Evolutionary conservation across 2,329 filamentous ascomycete genomes (phyloP), one percentile per base, ranked within the genome.

Genomic region (Colletotrichum gloeosporioides): DNA sequence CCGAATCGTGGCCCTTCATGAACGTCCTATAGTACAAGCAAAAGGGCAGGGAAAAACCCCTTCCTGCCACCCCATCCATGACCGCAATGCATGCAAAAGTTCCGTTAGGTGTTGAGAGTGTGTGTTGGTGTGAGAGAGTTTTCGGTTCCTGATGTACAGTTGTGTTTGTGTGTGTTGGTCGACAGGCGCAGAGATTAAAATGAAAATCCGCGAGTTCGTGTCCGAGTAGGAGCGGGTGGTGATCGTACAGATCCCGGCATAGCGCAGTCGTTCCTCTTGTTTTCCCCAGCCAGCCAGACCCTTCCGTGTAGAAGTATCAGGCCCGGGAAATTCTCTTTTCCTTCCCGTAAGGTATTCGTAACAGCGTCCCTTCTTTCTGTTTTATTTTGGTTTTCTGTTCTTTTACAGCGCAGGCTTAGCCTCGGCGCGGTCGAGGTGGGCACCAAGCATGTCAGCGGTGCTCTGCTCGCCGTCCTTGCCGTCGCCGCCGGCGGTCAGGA

Each of bases 381-480:
- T 69, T 27, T 65, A 13, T 78, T 82, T 34, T 57, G 44, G 32
- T 65, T 27, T 39, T 44, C 12, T 18, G 15, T 44, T 39, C 7
- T 53, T 76, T 87, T 86, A 92, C 80, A 92, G 84, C 39, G 90
- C 86, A 61, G 89, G 86, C 84, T 90, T 88, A 55, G 86, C 85
- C 77, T 87, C 85, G 74, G 80, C 81, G 66, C 85, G 83, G 49
- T 88, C 89, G n/a, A 91, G 83, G 16, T 87, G 89, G 7, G 87
- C 87, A 61, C 87, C 86, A 55, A 91, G 83, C 80, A 88, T 86
- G 61, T 89, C 87, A 2, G 88, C 89, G 7, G 89, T 91, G 75
- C 79, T 82, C 12, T 53, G 44, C 44, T 82, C 82, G 22, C 80
- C 82, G 13, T 82, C 82, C 25, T 73, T 80, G 69, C 82, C 82